phyloP scores from a whole-genome alignment of 225 moss, liverwort and hornwort species.

The Bryoerythrophyllum caledonicum region DNA sequence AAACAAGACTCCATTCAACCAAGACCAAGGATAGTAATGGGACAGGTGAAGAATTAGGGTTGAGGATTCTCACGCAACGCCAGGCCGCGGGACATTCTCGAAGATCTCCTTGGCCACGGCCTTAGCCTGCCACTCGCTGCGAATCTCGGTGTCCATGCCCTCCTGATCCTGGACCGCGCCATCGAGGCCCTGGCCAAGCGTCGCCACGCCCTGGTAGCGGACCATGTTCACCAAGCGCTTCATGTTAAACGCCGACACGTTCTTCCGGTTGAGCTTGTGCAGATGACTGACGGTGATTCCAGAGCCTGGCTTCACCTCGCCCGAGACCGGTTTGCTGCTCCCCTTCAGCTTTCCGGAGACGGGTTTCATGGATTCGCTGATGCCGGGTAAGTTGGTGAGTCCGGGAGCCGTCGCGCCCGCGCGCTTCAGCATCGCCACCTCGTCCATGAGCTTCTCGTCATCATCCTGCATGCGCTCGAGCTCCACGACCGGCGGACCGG shows the following conservation, averaged over 20 bases:
- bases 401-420: slow-evolving; percentile 79
- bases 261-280: slow-evolving; percentile 75
- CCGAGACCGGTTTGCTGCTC: not conserved
- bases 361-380: slow-evolving; percentile 27
- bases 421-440: slow-evolving; percentile 64
- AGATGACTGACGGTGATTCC: slow-evolving; percentile 55
- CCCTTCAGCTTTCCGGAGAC: not conserved
- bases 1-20: no score
- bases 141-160: slow-evolving; percentile 75
- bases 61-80: slow-evolving; percentile 44
- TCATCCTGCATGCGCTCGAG: slow-evolving; percentile 66
- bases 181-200: slow-evolving; percentile 77
- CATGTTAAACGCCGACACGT: slow-evolving; percentile 97
- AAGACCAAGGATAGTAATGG: no score
- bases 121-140: slow-evolving; percentile 98
- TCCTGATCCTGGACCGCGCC: slow-evolving; percentile 39
- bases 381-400: slow-evolving; percentile 52
- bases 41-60: no score
- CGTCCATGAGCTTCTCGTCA: slow-evolving; percentile 71
- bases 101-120: slow-evolving; percentile 86
- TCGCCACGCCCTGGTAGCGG: slow-evolving; percentile 59
- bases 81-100: slow-evolving; percentile 71
- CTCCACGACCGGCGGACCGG: slow-evolving; percentile 65
- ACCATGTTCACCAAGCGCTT: slow-evolving; percentile 84
- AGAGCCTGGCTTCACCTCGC: slow-evolving; percentile 49